phyloP scores from a whole-genome alignment of 129 eudicot genomes.

The Lactuca sativa region DNA sequence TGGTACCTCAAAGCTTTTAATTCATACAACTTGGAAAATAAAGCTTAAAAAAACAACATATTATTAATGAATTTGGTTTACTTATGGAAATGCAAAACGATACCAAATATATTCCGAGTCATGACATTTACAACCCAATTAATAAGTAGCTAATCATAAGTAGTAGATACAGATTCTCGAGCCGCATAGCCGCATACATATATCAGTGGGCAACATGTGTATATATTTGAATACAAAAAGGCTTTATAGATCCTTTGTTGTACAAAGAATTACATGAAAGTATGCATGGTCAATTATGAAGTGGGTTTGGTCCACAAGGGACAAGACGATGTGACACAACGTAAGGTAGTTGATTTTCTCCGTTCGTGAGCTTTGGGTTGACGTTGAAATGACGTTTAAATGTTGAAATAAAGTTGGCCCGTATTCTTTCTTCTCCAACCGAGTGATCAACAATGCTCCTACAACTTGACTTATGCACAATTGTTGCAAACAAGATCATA shows the following conservation, averaged over 20 bases:
- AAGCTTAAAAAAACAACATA: background rate
- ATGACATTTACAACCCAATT: background rate
- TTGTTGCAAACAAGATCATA: constrained; percentile 21
- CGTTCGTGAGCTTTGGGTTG: constrained; percentile 20
- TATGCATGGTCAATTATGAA: constrained; percentile 22
- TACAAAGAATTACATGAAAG: background rate
- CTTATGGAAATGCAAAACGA: background rate
- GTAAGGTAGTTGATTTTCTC: constrained; percentile 22
- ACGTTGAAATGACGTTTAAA: constrained; percentile 40
- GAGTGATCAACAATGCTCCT: constrained; percentile 28
- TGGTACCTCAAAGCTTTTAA: no score
- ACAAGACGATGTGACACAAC: constrained; percentile 53
- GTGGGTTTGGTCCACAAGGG: constrained; percentile 76
- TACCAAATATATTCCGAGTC: background rate
- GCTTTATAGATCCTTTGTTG: background rate
- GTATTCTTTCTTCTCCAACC: constrained; percentile 26
- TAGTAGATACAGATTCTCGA: background rate
- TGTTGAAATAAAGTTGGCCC: constrained; percentile 42
- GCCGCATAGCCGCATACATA: background rate
- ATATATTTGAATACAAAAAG: background rate
- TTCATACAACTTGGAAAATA: no score
- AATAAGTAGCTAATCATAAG: background rate
- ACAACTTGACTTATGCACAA: constrained; percentile 38
- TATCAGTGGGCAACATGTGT: background rate
- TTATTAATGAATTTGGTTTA: no score